Percentiles rank a stretch among this genome's conserved stretches.
Evolutionary conservation across 2,329 filamentous ascomycete genomes (phyloP).

Genomic region (Aureobasidium sp.): DNA sequence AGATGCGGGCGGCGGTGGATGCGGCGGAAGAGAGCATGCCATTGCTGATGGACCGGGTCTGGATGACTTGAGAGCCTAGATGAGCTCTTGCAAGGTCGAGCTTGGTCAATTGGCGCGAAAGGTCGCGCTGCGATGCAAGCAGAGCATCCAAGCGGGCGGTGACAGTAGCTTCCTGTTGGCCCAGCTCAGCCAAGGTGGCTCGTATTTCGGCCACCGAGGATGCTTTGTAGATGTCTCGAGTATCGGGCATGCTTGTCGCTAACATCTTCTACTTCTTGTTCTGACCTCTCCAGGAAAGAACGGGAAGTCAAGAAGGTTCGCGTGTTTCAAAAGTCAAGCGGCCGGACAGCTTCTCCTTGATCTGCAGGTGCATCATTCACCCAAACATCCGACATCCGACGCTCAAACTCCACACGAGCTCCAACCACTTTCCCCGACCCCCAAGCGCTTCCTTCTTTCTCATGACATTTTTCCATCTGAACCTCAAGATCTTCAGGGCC

Average conservation of each 20-base stretch:
- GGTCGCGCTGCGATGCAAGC: constrained; percentile 74
- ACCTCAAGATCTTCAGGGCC: no score
- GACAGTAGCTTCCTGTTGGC: constrained; percentile 66
- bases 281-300: not conserved
- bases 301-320: not conserved
- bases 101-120: constrained; percentile 77
- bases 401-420: not conserved
- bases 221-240: constrained; percentile 53
- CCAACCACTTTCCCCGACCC: not conserved
- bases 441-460: not conserved
- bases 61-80: constrained; percentile 77
- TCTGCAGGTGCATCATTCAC: not conserved
- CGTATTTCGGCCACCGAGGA: constrained; percentile 72
- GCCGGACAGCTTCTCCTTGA: constrained; percentile 3
- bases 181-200: constrained; percentile 65
- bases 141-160: constrained; percentile 68
- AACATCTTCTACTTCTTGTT: not conserved
- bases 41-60: constrained; percentile 76
- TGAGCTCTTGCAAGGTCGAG: constrained; percentile 85
- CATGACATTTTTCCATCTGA: not conserved
- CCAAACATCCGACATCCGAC: constrained; percentile 9
- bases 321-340: not conserved
- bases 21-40: constrained; percentile 85
- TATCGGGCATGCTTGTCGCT: not conserved
- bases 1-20: constrained; percentile 76